phyloP scores from a whole-genome alignment of 2,329 filamentous ascomycete genomes.

The Exophiala dermatitidis region DNA sequence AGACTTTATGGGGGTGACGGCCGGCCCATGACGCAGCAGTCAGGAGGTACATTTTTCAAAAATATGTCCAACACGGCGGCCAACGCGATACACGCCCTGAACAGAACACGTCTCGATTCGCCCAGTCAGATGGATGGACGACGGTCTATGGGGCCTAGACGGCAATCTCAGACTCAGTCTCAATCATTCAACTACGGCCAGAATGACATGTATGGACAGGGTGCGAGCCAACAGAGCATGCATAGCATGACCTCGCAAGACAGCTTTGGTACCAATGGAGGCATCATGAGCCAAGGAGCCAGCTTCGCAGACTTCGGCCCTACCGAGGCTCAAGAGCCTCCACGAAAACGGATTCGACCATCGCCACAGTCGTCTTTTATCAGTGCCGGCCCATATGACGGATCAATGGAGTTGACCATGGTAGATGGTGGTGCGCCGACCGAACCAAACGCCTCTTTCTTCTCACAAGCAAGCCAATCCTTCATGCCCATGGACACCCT shows the following conservation, averaged over 20 bases:
- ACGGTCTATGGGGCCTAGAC: slow-evolving; percentile 61
- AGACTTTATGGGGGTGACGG: slow-evolving; percentile 79
- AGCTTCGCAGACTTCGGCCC: slow-evolving; percentile 26
- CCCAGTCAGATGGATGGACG: slow-evolving; percentile 62
- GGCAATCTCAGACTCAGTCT: slow-evolving; percentile 61
- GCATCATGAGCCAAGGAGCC: slow-evolving; percentile 52
- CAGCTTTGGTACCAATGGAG: slow-evolving; percentile 52
- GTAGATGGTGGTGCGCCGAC: slow-evolving; percentile 35
- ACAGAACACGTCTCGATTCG: slow-evolving; percentile 89
- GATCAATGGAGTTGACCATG: slow-evolving; percentile 18
- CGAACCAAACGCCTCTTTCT: slow-evolving; percentile 43
- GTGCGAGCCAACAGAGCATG: slow-evolving; percentile 72
- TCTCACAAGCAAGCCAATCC: slow-evolving; percentile 33
- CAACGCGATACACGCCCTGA: slow-evolving; percentile 89
- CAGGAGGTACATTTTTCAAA: slow-evolving; percentile 86
- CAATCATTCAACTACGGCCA: slow-evolving; percentile 57
- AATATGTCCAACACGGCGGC: slow-evolving; percentile 92
- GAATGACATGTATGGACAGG: slow-evolving; percentile 56
- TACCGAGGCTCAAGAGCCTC: slow-evolving; percentile 25
- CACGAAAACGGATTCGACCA: slow-evolving; percentile 27
- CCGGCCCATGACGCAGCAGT: slow-evolving; percentile 54
- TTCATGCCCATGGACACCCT: slow-evolving; percentile 19
- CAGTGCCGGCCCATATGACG: slow-evolving; percentile 31
- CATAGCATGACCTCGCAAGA: slow-evolving; percentile 66
- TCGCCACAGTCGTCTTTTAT: slow-evolving; percentile 36